Evolutionary conservation across 768 basidiomycete genomes (phyloP).

Genomic region (Phlegmacium glaucopus): DNA sequence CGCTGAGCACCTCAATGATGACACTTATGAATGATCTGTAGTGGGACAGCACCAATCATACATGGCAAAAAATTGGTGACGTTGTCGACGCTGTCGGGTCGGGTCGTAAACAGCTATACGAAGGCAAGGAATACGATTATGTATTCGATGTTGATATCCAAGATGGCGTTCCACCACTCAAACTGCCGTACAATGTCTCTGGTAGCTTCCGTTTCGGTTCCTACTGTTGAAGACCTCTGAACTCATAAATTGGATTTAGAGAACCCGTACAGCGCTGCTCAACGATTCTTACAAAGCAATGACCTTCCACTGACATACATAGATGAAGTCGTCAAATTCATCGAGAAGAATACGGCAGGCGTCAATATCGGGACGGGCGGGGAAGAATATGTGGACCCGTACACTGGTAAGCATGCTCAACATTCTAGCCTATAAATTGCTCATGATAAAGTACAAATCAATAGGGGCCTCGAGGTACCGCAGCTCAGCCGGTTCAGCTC

Average conservation of each 20-base stretch:
- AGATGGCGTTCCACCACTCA: conserved; percentile 89
- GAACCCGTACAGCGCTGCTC: conserved; percentile 87
- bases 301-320: conserved; percentile 80
- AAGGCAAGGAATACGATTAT: conserved; percentile 96
- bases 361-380: conserved; percentile 62
- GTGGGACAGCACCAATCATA: conserved; percentile 72
- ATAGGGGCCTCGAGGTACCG: conserved; percentile 66
- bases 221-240: not conserved
- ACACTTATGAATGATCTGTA: conserved; percentile 28
- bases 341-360: conserved; percentile 86
- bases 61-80: conserved; percentile 94
- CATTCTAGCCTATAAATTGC: not conserved
- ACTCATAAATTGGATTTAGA: conserved; percentile 46
- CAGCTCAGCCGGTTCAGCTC: conserved; percentile 23
- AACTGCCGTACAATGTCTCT: conserved; percentile 88
- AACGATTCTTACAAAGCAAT: conserved; percentile 80
- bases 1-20: not conserved
- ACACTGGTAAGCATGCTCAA: conserved; percentile 57
- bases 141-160: conserved; percentile 98
- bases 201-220: conserved; percentile 43
- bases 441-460: not conserved
- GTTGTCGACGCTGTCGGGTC: conserved; percentile 94
- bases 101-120: conserved; percentile 84
- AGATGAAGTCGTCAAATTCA: conserved; percentile 90
- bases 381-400: conserved; percentile 80